Base-by-base conservation (phyloP, 371 early-diverging fungal species). In the Mortierella sp. region DNA sequence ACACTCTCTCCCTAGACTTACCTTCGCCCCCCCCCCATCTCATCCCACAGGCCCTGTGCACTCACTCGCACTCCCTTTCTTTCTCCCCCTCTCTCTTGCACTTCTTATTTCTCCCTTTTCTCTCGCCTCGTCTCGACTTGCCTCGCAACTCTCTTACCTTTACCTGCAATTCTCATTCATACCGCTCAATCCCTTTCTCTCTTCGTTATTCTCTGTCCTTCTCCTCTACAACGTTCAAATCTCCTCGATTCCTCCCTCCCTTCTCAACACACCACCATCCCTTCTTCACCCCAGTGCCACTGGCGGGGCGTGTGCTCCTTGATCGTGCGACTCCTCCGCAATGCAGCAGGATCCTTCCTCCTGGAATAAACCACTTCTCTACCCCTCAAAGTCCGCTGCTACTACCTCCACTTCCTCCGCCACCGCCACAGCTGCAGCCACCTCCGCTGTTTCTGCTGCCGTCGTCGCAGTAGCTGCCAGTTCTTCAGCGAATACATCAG, bases 291-390 rank as follows among this genome's bases (percentile, higher is more conserved):
- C n/a, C 40, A 30, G 22, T 22, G 60, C 69, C 59, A 62, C 47
- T 39, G 69, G 60, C 49, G 72, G 55, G 72, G 66, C 66, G 62
- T 61, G 62, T 55, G 57, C 63, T 49, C n/a, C 40, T 62, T 64
- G 72, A 71, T 65, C 65, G 70, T 30, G 68, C 51, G 35, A 64
- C 45, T 75, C 37, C 43, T 55, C 68, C 55, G 67, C 77, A 77
- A 77, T 77, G 77, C 77, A 77, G 64, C 77, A 72, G 72, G 72
- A 77, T 77, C 77, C 64, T 43, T 68, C 77, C 47, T 62, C 77
- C 64, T 73, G 68, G 64, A 73, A 73, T 63, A 69, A 68, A 45
- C 58, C 62, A 39, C 66, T 62, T 58, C 64, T 62, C 59, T 74
- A 63, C 39, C 58, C 40, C 45, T 14, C 62, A 39, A 63, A 68